Evolutionary conservation across 225 moss, liverwort and hornwort genomes (phyloP).

Genomic region (Physcomitrium patens): DNA sequence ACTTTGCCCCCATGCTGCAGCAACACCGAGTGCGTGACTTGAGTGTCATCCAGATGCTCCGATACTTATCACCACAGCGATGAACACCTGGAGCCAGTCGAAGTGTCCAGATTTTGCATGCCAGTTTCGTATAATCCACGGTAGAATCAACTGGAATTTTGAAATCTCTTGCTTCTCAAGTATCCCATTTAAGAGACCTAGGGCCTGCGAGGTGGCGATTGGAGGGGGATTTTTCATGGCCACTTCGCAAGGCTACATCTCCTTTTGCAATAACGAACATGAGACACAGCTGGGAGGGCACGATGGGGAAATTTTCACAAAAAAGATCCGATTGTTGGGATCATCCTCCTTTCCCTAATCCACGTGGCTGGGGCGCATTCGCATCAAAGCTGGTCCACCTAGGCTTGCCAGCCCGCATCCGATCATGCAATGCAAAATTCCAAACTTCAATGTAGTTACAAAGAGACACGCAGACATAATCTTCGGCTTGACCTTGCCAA

Average conservation of each 20-base stretch:
- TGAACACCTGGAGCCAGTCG: too few species aligned
- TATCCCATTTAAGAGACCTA: neutral
- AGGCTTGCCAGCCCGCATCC: neutral
- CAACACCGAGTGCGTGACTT: too few species aligned
- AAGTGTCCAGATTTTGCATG: neutral
- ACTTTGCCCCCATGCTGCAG: too few species aligned
- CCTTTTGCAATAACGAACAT: constrained; percentile 7
- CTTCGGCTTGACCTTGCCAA: neutral
- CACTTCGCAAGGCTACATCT: neutral
- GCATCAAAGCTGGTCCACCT: neutral
- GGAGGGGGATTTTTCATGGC: constrained; percentile 6
- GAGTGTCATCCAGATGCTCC: too few species aligned
- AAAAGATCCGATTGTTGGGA: neutral
- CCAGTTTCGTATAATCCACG: neutral
- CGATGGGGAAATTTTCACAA: constrained; percentile 5
- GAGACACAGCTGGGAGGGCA: constrained; percentile 13
- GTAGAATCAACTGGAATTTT: neutral
- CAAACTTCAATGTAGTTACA: neutral
- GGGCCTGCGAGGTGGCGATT: neutral
- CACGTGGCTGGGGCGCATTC: neutral
- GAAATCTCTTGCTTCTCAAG: neutral
- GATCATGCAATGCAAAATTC: neutral
- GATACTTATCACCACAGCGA: too few species aligned
- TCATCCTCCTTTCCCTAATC: too few species aligned
- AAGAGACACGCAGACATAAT: neutral